Evolutionary conservation across 2,329 filamentous ascomycete genomes (phyloP), one percentile per base, ranked within the genome.

Genomic region (Fusarium proliferatum): DNA sequence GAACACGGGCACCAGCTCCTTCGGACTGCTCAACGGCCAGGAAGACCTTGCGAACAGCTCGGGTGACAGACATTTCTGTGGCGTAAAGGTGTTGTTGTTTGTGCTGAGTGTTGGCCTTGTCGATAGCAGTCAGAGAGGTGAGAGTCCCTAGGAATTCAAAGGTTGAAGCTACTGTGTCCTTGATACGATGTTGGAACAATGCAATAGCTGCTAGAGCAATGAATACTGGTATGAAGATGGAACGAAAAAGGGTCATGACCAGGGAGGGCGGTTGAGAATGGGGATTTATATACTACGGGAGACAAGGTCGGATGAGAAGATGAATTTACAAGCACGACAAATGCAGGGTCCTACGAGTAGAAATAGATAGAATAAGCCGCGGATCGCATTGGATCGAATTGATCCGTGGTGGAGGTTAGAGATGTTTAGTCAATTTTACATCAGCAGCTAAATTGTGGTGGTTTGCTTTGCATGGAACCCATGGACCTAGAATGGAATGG

Each of bases 11-110:
- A 64, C 96, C 96, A 1, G 92, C 94, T 48, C 96, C 96, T 82
- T 98, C 96, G 34, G 93, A 86, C 82, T 97, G 94, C 83, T 97
- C 94, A 67, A 92, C 84, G 69, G 96, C 96, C 49, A 94, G 88
- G 83, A 98, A 95, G 75, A 93, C 90, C 84, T 95, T 93, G 75
- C 90, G 90, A 80, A 98, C 96, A 56, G 91, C 88, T 79, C 96
- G 91, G 34, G 93, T 88, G 69, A 90, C 83, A 48, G 92, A 89
- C 88, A 93, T 93, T 64, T 89, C 85, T 72, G 85, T 81, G 28
- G 80, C 79, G 76, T 79, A 75, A 59, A 83, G 79, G 62, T 77
- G 74, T 42, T 77, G 75, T 26, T 69, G 49, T 63, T 62, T 67
- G 36, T 61, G 69, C 62, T 45, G 51, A 39, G 57, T 38, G 51